phyloP scores from a whole-genome alignment of 768 basidiomycete genomes.

The Heimioporus sp. region DNA sequence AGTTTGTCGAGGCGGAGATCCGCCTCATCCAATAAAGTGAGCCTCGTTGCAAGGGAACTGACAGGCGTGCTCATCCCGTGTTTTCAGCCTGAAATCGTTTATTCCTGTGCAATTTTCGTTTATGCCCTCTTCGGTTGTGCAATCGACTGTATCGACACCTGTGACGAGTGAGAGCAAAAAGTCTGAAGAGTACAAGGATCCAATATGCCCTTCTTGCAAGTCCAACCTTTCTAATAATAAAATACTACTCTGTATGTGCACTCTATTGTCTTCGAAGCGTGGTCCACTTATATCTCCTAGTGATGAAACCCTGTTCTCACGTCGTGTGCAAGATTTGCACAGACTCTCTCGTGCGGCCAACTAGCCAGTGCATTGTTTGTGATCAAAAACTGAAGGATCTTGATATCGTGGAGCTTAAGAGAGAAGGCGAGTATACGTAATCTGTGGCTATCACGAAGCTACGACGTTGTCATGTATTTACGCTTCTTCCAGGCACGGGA shows the following conservation, averaged over 20 bases:
- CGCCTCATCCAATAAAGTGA: conserved; percentile 77
- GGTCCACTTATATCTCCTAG: conserved; percentile 34
- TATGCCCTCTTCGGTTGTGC: conserved; percentile 35
- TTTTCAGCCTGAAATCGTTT: conserved; percentile 72
- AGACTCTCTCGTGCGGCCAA: conserved; percentile 77
- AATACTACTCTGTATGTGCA: conserved; percentile 60
- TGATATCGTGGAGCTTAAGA: conserved; percentile 79
- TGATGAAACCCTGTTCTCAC: conserved; percentile 86
- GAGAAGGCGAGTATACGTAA: conserved; percentile 66
- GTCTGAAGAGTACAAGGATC: conserved; percentile 53
- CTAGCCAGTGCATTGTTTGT: conserved; percentile 86
- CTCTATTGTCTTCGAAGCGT: background rate
- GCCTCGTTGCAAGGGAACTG: background rate
- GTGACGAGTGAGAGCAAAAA: conserved; percentile 35
- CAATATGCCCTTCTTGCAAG: conserved; percentile 89
- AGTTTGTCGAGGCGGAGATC: conserved; percentile 79
- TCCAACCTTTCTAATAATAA: conserved; percentile 78
- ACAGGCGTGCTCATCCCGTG: conserved; percentile 1
- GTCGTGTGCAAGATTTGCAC: conserved; percentile 91
- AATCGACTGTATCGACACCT: conserved; percentile 39
- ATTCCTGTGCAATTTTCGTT: conserved; percentile 79
- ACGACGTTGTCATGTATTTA: background rate
- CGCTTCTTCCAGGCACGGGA: conserved; percentile 64
- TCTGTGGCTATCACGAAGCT: background rate
- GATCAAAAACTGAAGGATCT: conserved; percentile 61